Conservation (phyloP, 2,329 filamentous ascomycete genomes). For the Botrytis aclada region DNA sequence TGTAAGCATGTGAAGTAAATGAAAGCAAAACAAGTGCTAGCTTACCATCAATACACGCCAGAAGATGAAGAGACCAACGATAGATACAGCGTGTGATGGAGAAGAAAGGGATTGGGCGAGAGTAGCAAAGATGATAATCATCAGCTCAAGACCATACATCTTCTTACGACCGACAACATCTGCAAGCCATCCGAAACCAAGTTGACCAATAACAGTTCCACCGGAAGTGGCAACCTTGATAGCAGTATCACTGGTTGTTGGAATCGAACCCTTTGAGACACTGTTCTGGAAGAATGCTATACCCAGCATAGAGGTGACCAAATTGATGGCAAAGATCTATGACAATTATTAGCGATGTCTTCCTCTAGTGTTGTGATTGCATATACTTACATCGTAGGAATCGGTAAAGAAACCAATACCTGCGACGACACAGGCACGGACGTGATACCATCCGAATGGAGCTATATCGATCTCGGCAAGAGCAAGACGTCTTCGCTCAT, state of each 20-base stretch:
- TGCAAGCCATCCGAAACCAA: constrained; percentile 75
- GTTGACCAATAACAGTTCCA: constrained; percentile 79
- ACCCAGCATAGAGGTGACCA: constrained; percentile 36
- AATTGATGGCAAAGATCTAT: constrained; percentile 37
- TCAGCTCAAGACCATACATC: constrained; percentile 76
- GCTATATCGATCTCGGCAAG: constrained; percentile 80
- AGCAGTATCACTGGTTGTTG: constrained; percentile 67
- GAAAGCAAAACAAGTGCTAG: no score
- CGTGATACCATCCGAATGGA: constrained; percentile 76
- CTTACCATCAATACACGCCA: constrained; percentile 71
- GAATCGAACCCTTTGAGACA: constrained; percentile 52
- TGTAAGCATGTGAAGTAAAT: constrained; percentile 34
- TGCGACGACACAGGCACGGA: constrained; percentile 71
- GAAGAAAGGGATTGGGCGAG: constrained; percentile 68
- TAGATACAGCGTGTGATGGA: constrained; percentile 58
- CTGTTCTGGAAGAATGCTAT: constrained; percentile 33
- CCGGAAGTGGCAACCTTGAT: constrained; percentile 84
- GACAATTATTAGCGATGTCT: constrained; percentile 21
- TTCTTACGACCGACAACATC: constrained; percentile 74
- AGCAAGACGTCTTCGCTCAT: constrained; percentile 74
- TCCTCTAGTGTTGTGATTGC: constrained; percentile 38
- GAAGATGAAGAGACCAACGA: constrained; percentile 69
- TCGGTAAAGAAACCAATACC: constrained; percentile 89
- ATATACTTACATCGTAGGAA: constrained; percentile 72
- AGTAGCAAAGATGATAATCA: constrained; percentile 76